Percentiles rank a stretch among this genome's conserved stretches.
phyloP scores from a whole-genome alignment of 371 early-diverging fungal species.

The Haplosporangium sp. region DNA sequence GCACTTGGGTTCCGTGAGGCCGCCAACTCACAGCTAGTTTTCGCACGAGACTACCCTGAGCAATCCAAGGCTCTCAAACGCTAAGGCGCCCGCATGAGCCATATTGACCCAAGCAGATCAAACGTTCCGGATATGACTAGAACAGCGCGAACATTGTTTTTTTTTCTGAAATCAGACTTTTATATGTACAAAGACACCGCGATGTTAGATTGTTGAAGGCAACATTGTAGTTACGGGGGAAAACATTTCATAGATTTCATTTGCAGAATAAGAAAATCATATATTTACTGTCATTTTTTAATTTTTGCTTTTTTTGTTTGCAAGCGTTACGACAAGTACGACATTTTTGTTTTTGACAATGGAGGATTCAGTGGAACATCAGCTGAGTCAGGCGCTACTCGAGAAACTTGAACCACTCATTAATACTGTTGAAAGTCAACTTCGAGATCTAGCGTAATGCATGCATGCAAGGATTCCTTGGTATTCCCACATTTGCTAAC shows the following conservation, averaged over 20 bases:
- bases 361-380: conserved; percentile 21
- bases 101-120: conserved; percentile 1
- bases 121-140: background rate
- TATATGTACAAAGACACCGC: background rate
- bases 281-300: background rate
- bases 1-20: conserved; percentile 73
- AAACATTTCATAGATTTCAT: background rate
- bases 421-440: conserved; percentile 38
- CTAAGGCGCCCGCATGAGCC: background rate
- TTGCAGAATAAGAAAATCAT: background rate
- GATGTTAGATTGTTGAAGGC: conserved; percentile 1
- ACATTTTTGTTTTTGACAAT: background rate
- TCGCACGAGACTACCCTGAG: conserved; percentile 56
- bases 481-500: background rate
- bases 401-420: conserved; percentile 48
- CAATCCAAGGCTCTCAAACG: conserved; percentile 51
- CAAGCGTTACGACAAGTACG: background rate
- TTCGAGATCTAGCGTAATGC: conserved; percentile 45
- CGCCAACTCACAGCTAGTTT: conserved; percentile 55
- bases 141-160: background rate
- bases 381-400: conserved; percentile 34
- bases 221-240: background rate
- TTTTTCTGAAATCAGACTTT: too few relatives aligned
- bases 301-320: background rate
- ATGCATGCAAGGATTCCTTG: conserved; percentile 1